These are phyloP conservation scores for Ceratocystis variospora DNA, from an alignment of 2,329 filamentous ascomycete genomes.

Conservation along the genomic window DNA sequence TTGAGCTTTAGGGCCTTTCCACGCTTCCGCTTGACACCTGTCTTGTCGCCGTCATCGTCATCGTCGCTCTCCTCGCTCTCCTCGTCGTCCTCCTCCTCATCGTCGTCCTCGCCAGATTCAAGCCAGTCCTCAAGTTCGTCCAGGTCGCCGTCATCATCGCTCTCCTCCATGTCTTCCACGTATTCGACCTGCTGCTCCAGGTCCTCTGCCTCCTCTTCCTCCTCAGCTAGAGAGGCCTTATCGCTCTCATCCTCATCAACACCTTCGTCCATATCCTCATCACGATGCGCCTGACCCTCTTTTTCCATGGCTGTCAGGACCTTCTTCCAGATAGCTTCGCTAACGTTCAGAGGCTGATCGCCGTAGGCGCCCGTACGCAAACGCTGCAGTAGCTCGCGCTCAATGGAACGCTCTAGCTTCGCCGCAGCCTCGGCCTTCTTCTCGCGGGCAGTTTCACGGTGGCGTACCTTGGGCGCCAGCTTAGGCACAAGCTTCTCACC, in stretches of 20 bases:
- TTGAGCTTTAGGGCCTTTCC: constrained; percentile 35
- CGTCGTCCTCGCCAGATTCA: constrained; percentile 43
- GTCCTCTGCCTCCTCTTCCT: constrained; percentile 74
- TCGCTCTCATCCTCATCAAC: constrained; percentile 57
- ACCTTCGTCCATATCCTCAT: constrained; percentile 80
- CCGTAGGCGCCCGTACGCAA: constrained; percentile 87
- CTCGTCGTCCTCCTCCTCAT: constrained; percentile 45
- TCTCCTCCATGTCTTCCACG: constrained; percentile 78
- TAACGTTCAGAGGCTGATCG: constrained; percentile 86
- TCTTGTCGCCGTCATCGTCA: constrained; percentile 42
- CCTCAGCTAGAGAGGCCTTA: constrained; percentile 36
- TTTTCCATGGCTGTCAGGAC: constrained; percentile 82
- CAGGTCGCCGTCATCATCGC: constrained; percentile 66
- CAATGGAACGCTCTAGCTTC: constrained; percentile 90
- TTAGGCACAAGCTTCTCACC: constrained; percentile 81
- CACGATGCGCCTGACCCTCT: constrained; percentile 65
- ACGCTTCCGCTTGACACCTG: constrained; percentile 43
- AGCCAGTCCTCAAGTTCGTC: constrained; percentile 70
- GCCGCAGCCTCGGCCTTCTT: constrained; percentile 68
- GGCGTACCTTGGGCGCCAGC: constrained; percentile 76
- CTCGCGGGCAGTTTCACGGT: constrained; percentile 61
- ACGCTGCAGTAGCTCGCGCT: constrained; percentile 84
- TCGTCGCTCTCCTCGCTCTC: constrained; percentile 44
- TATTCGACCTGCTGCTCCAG: constrained; percentile 76
- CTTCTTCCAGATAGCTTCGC: constrained; percentile 93